Conservation (phyloP, 2,329 filamentous ascomycete species). For the Ophiostoma piceae region DNA sequence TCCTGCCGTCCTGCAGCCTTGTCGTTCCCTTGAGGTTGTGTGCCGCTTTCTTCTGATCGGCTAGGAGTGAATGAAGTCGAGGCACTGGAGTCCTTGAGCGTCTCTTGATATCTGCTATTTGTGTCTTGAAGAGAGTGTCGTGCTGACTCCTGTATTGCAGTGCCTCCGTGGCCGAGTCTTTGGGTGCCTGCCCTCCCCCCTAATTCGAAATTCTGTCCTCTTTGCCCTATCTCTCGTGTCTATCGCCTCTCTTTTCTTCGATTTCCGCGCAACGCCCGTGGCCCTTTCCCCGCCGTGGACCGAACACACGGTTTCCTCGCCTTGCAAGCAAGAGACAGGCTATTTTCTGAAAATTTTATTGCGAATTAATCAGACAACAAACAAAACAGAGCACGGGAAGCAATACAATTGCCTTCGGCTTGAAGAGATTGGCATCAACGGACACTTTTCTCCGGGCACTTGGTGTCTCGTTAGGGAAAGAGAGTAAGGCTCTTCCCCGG, state of each 20-base stretch:
- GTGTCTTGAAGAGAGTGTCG: background rate
- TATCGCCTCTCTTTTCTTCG: conserved; percentile 3
- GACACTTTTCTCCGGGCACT: conserved; percentile 19
- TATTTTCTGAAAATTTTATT: conserved; percentile 6
- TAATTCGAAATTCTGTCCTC: background rate
- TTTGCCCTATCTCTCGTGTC: background rate
- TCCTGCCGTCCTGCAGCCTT: too few species aligned
- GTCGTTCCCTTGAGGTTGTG: background rate
- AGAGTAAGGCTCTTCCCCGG: conserved; percentile 21
- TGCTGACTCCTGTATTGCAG: background rate
- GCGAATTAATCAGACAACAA: background rate
- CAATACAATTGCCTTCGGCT: background rate
- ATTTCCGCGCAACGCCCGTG: conserved; percentile 14
- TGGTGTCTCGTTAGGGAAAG: conserved; percentile 20
- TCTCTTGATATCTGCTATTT: background rate
- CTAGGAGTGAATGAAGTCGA: background rate
- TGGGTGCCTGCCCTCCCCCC: background rate
- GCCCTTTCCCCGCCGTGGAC: conserved; percentile 18
- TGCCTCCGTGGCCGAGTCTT: background rate
- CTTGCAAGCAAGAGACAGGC: conserved; percentile 3
- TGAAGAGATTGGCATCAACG: conserved; percentile 19
- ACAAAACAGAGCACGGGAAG: conserved; percentile 9
- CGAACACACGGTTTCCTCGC: conserved; percentile 2
- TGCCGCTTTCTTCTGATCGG: background rate
- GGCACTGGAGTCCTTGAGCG: background rate